Evolutionary conservation across 1,284 basidiomycete species (phyloP), one percentile per base, ranked within the genome.

Genomic region (Nidula niveotomentosa): DNA sequence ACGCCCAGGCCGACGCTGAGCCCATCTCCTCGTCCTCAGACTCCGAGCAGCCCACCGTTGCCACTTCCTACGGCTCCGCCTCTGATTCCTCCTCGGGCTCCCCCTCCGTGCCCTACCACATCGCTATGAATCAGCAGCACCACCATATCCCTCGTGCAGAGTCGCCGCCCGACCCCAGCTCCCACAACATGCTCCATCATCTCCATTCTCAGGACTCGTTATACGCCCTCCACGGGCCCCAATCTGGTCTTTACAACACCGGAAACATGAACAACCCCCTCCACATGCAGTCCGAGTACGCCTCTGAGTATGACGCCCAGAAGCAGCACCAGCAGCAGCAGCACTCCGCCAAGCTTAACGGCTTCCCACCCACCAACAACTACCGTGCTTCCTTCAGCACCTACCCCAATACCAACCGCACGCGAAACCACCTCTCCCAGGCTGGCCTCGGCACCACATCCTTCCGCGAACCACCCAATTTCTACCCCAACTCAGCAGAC

Each of bases 1-100:
- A 92, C 80, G 86, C 85, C 55, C 85, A 89, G 70, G 86, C 85
- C 53, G 89, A 91, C 80, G 81, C 88, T 52, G 90, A 91, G 68
- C 86, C 86, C 53, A 67, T 77, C 45, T 77, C 73, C 30, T 76
- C 77, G 48, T 69, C 73, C 56, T 70, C 74, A 62, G 76, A 86
- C 69, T 76, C 81, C 33, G 83, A 86, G 61, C 76, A 79, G 49
- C 72, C 76, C 9, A 46, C 45, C 34, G 71, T 72, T 52, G 67
- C 75, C 52, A 69, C 71, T 46, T 77, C 76, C 8, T 77, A 77
- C 65, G 72, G 75, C 51, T 77, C 81, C 47, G 65, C 77, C 34
- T 78, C 80, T 48, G 74, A 76, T 56, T 76, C 79, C 8, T 79
- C 79, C 41, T 79, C 80, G 41, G 77, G 75, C 59, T 85, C 84